These are phyloP conservation scores for Sechiopsis laciniata DNA, from an alignment of 306 rosid genomes.

Conservation along the genomic window DNA sequence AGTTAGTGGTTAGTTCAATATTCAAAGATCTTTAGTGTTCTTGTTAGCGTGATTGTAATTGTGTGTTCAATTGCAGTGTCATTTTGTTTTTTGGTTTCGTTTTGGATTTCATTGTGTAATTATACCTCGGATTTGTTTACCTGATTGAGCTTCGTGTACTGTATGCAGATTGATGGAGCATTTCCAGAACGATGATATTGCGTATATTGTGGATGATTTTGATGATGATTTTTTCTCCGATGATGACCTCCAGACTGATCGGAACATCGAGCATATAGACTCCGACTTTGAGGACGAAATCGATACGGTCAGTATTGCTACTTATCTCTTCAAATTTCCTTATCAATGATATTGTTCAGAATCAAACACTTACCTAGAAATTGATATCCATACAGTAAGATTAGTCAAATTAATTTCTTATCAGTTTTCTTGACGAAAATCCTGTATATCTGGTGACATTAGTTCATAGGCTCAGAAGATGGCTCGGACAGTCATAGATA, in stretches of 20 bases:
- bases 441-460: too few relatives aligned
- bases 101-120: not conserved
- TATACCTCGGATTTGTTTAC: not conserved
- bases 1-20: too few relatives aligned
- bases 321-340: not conserved
- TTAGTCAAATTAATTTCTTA: too few relatives aligned
- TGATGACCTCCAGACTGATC: conserved; percentile 18
- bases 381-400: too few relatives aligned
- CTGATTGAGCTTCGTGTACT: not conserved
- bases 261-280: conserved; percentile 18
- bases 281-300: conserved; percentile 67
- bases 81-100: conserved; percentile 5
- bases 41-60: not conserved
- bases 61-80: not conserved
- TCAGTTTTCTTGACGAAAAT: too few relatives aligned
- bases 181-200: conserved; percentile 64
- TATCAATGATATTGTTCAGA: not conserved
- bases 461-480: too few relatives aligned
- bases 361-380: too few relatives aligned
- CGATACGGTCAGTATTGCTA: conserved; percentile 29
- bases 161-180: conserved; percentile 47
- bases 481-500: too few relatives aligned
- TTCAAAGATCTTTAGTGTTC: too few relatives aligned
- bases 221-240: conserved; percentile 31
- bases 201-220: conserved; percentile 44